Percentiles rank a stretch among this genome's conserved stretches.
phyloP scores from a whole-genome alignment of 192 early-diverging fungal species.

The Mortierella hygrophila region DNA sequence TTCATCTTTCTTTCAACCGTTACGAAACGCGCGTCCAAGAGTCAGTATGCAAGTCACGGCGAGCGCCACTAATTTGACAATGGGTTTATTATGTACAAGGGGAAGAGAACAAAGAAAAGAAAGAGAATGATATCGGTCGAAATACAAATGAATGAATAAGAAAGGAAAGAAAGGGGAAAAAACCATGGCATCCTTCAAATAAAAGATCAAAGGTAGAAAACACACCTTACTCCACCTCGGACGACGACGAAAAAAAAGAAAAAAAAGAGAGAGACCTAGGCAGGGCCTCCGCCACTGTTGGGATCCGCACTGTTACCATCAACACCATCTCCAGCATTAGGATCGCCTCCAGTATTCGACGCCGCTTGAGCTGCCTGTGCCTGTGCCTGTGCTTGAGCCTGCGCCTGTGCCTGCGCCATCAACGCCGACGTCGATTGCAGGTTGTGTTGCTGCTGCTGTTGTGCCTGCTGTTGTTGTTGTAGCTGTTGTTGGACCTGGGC shows the following conservation, averaged over 20 bases:
- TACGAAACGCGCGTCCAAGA: neutral
- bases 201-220: neutral
- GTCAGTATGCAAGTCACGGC: neutral
- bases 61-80: neutral
- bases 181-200: neutral
- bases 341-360: constrained; percentile 11
- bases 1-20: neutral
- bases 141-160: constrained; percentile 12
- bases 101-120: neutral
- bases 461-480: constrained; percentile 4
- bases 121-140: neutral
- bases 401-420: constrained; percentile 22
- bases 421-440: constrained; percentile 36
- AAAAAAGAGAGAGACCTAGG: neutral
- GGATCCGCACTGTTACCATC: neutral
- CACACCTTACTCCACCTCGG: neutral
- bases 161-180: constrained; percentile 12
- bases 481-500: constrained; percentile 16
- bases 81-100: neutral
- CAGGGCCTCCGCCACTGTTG: neutral
- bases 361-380: neutral
- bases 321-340: neutral
- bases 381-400: constrained; percentile 5
- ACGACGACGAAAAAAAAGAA: neutral
- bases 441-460: constrained; percentile 24